Base-by-base conservation (phyloP, 208 protist genomes). In the Leishmania braziliensis region DNA sequence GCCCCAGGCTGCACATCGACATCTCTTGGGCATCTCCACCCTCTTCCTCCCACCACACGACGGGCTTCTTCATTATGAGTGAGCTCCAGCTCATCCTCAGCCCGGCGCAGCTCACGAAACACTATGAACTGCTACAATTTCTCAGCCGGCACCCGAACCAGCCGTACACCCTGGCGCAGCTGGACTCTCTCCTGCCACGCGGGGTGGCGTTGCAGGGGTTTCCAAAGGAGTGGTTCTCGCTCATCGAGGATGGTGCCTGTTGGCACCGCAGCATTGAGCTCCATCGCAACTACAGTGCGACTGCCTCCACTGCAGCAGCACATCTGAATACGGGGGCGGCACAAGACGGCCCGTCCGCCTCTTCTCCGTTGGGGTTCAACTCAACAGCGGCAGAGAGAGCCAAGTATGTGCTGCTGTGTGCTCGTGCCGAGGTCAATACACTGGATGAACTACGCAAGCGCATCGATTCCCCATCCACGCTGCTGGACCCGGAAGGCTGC, bases 101-200 rank as follows among this genome's bases (percentile, higher is more conserved):
- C 36, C 75, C 84, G 8, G 82, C 88, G 20, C 94, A 97, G 86
- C 85, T 95, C 46, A 86, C 88, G 8, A 97, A 97, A 79, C 92
- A 97, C 86, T 95, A 96, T 83, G 90, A 96, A 68, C n/a, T 95
- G 16, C 76, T 97, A 23, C 91, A 90, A 71, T 97, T 92, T 86
- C 89, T 97, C 69, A 85, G 88, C 1, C 77, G 89, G 23, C 87
- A 95, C 77, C 85, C 91, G 33, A 95, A 97, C 68, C 72, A 88
- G 81, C 80, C 75, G 77, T 95, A 91, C 80, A 93, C 91, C 8
- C 81, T 96, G 16, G 88, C 91, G 3, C 88, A 97, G 83, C 84
- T 97, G 26, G 94, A 97, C 82, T 91, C 94, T 50, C 84, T 93
- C 18, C 89, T 97, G 60, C 92, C 94, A 26, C 86, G 86, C n/a